phyloP scores from a whole-genome alignment of 2,329 filamentous ascomycete genomes.

The Hymenoscyphus fructigenus region DNA sequence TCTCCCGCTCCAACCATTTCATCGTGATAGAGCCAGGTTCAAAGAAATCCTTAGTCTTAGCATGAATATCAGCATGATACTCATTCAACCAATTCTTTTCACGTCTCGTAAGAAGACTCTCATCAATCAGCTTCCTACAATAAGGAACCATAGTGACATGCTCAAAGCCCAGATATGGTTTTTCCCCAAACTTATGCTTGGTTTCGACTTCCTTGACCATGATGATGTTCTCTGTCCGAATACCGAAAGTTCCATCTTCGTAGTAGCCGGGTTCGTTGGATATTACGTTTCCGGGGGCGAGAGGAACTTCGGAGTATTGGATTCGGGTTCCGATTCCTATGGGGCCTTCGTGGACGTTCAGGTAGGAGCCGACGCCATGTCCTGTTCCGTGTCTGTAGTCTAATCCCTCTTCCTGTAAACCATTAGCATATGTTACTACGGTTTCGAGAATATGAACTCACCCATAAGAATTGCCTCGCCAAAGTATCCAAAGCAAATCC shows the following conservation, averaged over 20 bases:
- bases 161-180: slow-evolving; percentile 92
- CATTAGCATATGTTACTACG: no score
- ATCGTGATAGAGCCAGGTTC: slow-evolving; percentile 67
- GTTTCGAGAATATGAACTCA: slow-evolving; percentile 40
- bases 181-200: slow-evolving; percentile 84
- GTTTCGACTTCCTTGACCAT: slow-evolving; percentile 89
- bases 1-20: slow-evolving; percentile 86
- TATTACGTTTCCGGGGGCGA: slow-evolving; percentile 90
- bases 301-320: slow-evolving; percentile 85
- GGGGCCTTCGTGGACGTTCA: slow-evolving; percentile 97
- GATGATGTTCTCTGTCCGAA: slow-evolving; percentile 94
- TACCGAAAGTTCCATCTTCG: slow-evolving; percentile 90
- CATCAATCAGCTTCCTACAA: slow-evolving; percentile 84
- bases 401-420: slow-evolving; percentile 70
- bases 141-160: slow-evolving; percentile 97
- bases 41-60: slow-evolving; percentile 79
- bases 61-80: slow-evolving; percentile 77
- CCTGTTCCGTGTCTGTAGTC: slow-evolving; percentile 97
- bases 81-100: slow-evolving; percentile 88
- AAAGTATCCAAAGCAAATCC: slow-evolving; percentile 88
- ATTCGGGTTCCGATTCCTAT: slow-evolving; percentile 93
- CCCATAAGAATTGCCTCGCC: slow-evolving; percentile 91
- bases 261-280: slow-evolving; percentile 98
- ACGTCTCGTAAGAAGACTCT: slow-evolving; percentile 63
- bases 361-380: slow-evolving; percentile 89